Conservation (phyloP, 1,284 basidiomycete species). For the Apiotrichum gracile region DNA sequence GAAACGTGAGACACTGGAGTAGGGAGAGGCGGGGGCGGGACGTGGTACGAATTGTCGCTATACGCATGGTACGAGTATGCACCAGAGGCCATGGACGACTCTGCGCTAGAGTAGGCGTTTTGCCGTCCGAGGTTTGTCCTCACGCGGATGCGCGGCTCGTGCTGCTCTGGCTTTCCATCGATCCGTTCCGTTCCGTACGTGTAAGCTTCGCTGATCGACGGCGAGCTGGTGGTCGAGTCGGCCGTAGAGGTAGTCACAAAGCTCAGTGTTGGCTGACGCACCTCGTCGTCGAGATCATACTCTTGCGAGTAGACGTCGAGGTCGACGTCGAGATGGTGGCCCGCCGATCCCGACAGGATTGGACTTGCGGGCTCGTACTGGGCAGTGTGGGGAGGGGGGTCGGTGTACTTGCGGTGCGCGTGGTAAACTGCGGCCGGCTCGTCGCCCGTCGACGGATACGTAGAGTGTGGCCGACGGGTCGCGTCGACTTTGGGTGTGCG, state of each 20-base stretch:
- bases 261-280: constrained; percentile 39
- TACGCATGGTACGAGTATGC: constrained; percentile 36
- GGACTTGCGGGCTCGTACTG: constrained; percentile 13
- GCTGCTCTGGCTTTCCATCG: constrained; percentile 20
- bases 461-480: constrained; percentile 31
- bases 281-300: constrained; percentile 25
- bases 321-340: constrained; percentile 35
- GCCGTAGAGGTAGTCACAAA: constrained; percentile 42
- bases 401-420: constrained; percentile 36
- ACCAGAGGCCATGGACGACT: constrained; percentile 38
- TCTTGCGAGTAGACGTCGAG: constrained; percentile 36
- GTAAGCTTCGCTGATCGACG: constrained; percentile 30
- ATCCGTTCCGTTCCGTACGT: constrained; percentile 21
- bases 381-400: constrained; percentile 27
- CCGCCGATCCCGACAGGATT: constrained; percentile 1
- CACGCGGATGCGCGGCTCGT: constrained; percentile 31
- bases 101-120: constrained; percentile 42
- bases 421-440: constrained; percentile 24
- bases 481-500: constrained; percentile 14
- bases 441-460: constrained; percentile 21
- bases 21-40: constrained; percentile 32
- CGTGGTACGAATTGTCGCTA: constrained; percentile 23
- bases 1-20: constrained; percentile 24
- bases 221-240: constrained; percentile 38
- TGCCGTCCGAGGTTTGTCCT: constrained; percentile 32